Conservation (phyloP, 169 alveolate genomes). For the Plasmodium yoelii region DNA sequence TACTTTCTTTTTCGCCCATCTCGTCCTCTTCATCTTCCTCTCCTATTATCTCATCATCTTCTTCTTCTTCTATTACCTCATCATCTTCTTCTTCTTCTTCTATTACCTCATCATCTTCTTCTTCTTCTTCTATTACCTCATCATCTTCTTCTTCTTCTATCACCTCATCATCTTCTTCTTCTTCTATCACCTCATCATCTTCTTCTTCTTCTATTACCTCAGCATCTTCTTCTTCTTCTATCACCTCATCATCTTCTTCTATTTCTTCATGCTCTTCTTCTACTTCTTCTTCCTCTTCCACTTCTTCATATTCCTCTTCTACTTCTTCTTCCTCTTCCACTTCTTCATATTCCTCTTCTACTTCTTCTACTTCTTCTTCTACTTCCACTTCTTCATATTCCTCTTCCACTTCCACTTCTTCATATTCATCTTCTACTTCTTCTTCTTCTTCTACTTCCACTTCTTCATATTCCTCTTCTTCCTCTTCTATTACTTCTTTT, state of each 20-base stretch:
- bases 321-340: constrained; percentile 35
- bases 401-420: constrained; percentile 14
- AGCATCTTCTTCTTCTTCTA: constrained; percentile 8
- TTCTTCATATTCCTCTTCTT: constrained; percentile 1
- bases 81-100: constrained; percentile 12
- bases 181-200: constrained; percentile 38
- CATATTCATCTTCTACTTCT: constrained; percentile 5
- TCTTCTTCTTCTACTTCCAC: constrained; percentile 4
- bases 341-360: constrained; percentile 19
- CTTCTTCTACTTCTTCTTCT: constrained; percentile 36
- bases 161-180: constrained; percentile 23
- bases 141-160: constrained; percentile 55
- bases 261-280: constrained; percentile 10
- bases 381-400: constrained; percentile 23
- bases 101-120: not conserved
- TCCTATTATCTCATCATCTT: constrained; percentile 1
- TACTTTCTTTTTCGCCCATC: not conserved
- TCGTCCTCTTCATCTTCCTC: not conserved
- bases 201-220: constrained; percentile 21
- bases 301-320: constrained; percentile 23
- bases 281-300: not conserved
- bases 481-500: constrained; percentile 12
- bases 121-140: constrained; percentile 15
- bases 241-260: constrained; percentile 10
- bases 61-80: constrained; percentile 3